Conservation (phyloP, 179 eudicot species). For the Drosera spatulata region DNA sequence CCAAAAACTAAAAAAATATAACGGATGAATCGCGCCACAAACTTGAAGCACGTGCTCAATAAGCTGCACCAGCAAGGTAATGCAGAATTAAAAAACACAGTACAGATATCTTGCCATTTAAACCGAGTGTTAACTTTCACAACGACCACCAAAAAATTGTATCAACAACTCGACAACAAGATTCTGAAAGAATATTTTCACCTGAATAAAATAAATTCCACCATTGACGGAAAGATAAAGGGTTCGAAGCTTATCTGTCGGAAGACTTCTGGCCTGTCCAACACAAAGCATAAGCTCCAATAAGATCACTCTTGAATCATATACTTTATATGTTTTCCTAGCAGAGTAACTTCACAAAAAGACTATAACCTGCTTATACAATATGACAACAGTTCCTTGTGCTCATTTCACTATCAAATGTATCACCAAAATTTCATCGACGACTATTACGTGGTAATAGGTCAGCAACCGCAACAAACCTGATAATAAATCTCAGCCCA, state of each 20-base stretch:
- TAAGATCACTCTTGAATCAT: neutral
- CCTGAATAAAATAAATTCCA: conserved; percentile 74
- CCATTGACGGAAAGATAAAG: conserved; percentile 48
- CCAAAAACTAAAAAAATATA: too few relatives aligned
- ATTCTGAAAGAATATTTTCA: conserved; percentile 6
- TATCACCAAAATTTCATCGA: too few relatives aligned
- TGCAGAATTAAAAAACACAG: too few relatives aligned
- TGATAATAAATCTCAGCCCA: conserved; percentile 37
- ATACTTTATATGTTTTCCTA: neutral
- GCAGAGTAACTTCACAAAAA: too few relatives aligned
- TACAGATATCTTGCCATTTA: neutral
- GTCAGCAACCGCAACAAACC: conserved; percentile 49
- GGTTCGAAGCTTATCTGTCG: conserved; percentile 66
- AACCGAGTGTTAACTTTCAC: neutral
- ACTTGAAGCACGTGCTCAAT: too few relatives aligned
- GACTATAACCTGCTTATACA: too few relatives aligned
- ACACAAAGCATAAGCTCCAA: too few relatives aligned
- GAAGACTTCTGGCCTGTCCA: conserved; percentile 81
- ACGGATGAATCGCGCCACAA: too few relatives aligned
- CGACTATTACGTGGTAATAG: neutral
- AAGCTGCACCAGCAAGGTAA: too few relatives aligned
- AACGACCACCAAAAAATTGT: neutral
- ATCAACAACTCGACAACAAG: neutral
- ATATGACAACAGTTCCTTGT: too few relatives aligned
- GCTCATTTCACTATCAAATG: too few relatives aligned